Evolutionary conservation across 2,329 filamentous ascomycete species (phyloP).

Genomic region (Nectriaceae sp.): DNA sequence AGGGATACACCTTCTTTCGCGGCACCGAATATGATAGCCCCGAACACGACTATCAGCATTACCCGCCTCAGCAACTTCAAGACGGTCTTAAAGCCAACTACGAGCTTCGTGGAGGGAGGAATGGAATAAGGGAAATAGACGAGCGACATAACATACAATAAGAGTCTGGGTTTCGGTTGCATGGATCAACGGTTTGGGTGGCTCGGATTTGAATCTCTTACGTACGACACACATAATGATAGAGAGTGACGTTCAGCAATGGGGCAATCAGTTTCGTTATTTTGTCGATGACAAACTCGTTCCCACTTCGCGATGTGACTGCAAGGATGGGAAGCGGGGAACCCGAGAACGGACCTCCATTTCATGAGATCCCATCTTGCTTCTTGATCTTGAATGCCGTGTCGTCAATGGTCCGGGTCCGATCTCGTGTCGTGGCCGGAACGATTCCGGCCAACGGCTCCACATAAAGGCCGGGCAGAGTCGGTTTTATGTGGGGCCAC

Average conservation of each 20-base stretch:
- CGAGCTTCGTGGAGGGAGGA: constrained; percentile 16
- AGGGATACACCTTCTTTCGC: no score
- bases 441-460: constrained; percentile 35
- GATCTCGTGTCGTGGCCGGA: constrained; percentile 35
- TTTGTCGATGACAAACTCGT: not conserved
- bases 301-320: not conserved
- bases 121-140: constrained; percentile 5
- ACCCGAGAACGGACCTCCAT: constrained; percentile 10
- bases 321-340: constrained; percentile 6
- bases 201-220: constrained; percentile 4
- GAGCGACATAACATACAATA: not conserved
- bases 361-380: constrained; percentile 1
- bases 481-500: constrained; percentile 21
- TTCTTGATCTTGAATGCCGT: constrained; percentile 9
- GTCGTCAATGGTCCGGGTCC: constrained; percentile 22
- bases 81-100: constrained; percentile 24
- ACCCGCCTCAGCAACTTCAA: constrained; percentile 23
- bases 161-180: not conserved
- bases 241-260: not conserved
- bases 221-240: constrained; percentile 14
- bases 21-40: no score
- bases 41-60: constrained; percentile 6
- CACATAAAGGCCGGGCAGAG: constrained; percentile 22
- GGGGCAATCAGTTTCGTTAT: not conserved
- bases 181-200: constrained; percentile 5